Evolutionary conservation across 176 grass and related monocot species (phyloP).

Genomic region (Rhynchospora breviuscula): DNA sequence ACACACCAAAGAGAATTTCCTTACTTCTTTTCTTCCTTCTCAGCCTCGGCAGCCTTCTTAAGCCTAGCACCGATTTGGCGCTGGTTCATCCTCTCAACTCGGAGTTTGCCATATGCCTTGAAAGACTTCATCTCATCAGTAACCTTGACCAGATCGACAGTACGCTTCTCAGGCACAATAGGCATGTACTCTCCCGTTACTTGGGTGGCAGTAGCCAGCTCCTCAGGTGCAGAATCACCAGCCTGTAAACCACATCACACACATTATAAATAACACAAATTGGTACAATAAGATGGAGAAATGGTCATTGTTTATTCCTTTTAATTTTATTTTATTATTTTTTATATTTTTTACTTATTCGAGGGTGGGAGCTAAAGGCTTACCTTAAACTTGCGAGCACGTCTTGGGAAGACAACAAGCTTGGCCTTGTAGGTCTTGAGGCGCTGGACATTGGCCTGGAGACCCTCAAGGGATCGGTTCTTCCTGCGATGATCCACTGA

Average conservation of each 20-base stretch:
- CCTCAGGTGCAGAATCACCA: slow-evolving; percentile 81
- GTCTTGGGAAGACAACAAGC: slow-evolving; percentile 79
- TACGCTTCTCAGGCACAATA: slow-evolving; percentile 48
- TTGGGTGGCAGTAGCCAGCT: slow-evolving; percentile 80
- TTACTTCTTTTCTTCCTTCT: slow-evolving; percentile 92
- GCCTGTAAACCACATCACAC: slow-evolving; percentile 28
- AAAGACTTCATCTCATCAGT: slow-evolving; percentile 80
- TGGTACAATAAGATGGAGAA: too few relatives aligned
- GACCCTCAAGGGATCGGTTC: slow-evolving; percentile 64
- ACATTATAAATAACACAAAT: too few relatives aligned
- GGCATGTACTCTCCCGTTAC: slow-evolving; percentile 78
- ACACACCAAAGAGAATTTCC: too few relatives aligned
- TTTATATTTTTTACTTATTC: too few relatives aligned
- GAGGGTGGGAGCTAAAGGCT: too few relatives aligned
- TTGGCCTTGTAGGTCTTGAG: slow-evolving; percentile 90
- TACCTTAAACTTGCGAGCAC: slow-evolving; percentile 66
- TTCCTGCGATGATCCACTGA: slow-evolving; percentile 75
- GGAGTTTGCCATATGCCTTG: slow-evolving; percentile 84
- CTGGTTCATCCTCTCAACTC: slow-evolving; percentile 70
- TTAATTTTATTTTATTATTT: too few relatives aligned
- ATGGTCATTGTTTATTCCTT: too few relatives aligned
- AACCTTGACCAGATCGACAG: slow-evolving; percentile 67
- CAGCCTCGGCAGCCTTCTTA: slow-evolving; percentile 66
- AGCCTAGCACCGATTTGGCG: slow-evolving; percentile 44
- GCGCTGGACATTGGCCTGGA: slow-evolving; percentile 65